phyloP scores from a whole-genome alignment of 1,284 basidiomycete species.

The Puccinia polysora region DNA sequence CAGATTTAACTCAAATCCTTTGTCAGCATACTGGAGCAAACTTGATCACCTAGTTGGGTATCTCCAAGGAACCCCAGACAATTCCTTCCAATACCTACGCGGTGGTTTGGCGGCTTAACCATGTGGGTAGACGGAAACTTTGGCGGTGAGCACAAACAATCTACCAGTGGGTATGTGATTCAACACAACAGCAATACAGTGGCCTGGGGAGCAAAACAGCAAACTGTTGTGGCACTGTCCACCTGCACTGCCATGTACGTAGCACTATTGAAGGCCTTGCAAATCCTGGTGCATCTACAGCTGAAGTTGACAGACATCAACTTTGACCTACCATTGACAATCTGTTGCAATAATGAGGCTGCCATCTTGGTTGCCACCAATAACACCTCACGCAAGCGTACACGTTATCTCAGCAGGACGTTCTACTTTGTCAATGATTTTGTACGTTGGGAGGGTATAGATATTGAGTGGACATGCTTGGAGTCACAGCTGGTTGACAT shows the following conservation, averaged over 20 bases:
- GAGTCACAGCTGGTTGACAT: background rate
- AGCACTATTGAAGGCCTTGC: background rate
- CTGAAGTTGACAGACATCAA: background rate
- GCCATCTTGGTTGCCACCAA: background rate
- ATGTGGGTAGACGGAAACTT: constrained; percentile 3
- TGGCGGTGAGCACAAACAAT: background rate
- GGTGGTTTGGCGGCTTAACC: background rate
- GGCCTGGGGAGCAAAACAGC: background rate
- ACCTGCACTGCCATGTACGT: background rate
- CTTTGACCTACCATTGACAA: background rate
- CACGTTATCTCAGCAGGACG: background rate
- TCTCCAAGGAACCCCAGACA: background rate
- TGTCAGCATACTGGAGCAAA: background rate
- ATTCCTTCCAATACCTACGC: background rate
- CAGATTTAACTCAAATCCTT: background rate
- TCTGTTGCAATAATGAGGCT: background rate
- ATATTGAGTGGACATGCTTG: background rate
- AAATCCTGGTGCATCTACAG: background rate
- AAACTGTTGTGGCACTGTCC: background rate
- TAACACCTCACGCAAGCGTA: background rate
- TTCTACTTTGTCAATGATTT: constrained; percentile 4
- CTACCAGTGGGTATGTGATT: no score
- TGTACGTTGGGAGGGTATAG: background rate
- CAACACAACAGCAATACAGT: background rate
- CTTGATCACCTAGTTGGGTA: constrained; percentile 1